These are phyloP conservation scores for Eucalyptus polyanthemos DNA, from an alignment of 345 rosid genomes.

Conservation along the genomic window DNA sequence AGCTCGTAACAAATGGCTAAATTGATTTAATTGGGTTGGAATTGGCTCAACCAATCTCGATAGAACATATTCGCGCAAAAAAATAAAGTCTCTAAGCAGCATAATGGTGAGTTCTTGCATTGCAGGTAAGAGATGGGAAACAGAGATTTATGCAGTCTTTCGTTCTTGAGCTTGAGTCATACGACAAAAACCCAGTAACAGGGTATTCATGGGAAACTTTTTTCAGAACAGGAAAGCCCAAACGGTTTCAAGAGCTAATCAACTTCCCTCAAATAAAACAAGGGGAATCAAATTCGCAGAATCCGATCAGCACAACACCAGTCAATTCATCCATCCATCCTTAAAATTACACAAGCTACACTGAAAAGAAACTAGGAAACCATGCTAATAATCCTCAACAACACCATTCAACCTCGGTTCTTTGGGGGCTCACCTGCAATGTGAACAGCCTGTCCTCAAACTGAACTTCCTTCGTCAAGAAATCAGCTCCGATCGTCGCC, in stretches of 20 bases:
- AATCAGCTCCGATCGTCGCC: slow-evolving; percentile 39
- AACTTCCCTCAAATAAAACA: background rate
- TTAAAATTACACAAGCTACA: background rate
- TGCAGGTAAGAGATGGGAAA: background rate
- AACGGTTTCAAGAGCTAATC: background rate
- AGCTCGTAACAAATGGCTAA: background rate
- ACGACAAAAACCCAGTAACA: background rate
- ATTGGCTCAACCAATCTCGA: background rate
- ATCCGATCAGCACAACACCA: background rate
- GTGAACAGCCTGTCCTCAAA: slow-evolving; percentile 36
- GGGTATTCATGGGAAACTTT: background rate
- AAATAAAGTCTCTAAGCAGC: background rate
- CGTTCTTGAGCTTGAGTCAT: background rate
- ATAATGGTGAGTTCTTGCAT: background rate
- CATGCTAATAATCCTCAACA: background rate
- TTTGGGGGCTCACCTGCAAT: slow-evolving; percentile 14
- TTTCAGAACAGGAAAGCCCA: background rate
- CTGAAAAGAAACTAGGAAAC: background rate
- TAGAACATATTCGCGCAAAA: background rate
- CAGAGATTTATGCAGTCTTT: background rate
- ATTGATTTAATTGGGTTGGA: background rate
- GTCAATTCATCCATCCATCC: background rate
- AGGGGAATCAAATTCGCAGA: background rate
- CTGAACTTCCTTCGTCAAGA: slow-evolving; percentile 32
- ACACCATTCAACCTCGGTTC: background rate